phyloP scores from a whole-genome alignment of 2,329 filamentous ascomycete genomes.

The Pyrenochaeta sp. region DNA sequence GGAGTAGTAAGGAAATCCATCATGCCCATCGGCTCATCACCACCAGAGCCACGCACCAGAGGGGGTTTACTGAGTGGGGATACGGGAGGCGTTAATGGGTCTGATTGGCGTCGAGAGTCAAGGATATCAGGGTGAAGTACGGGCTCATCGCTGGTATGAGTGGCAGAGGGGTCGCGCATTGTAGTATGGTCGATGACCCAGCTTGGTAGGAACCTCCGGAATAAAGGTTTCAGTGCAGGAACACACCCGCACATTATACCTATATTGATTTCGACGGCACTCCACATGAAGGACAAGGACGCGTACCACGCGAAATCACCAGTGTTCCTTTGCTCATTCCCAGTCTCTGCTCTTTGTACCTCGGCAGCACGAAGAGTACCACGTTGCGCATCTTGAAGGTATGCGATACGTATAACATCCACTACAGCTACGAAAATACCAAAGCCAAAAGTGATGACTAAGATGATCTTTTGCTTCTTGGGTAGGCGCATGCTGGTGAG shows the following conservation, averaged over 20 bases:
- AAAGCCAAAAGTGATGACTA: conserved; percentile 84
- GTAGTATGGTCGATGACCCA: conserved; percentile 60
- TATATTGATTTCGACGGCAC: conserved; percentile 86
- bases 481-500: conserved; percentile 80
- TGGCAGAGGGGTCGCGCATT: conserved; percentile 34
- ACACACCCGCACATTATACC: conserved; percentile 91
- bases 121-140: conserved; percentile 32
- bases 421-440: conserved; percentile 88
- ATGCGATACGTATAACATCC: conserved; percentile 88
- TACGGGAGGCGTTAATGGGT: conserved; percentile 27
- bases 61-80: conserved; percentile 35
- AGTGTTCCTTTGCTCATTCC: conserved; percentile 47
- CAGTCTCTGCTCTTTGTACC: conserved; percentile 27
- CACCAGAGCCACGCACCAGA: conserved; percentile 23
- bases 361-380: conserved; percentile 54
- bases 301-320: conserved; percentile 73
- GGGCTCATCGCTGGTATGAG: conserved; percentile 39
- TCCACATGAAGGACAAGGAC: conserved; percentile 91
- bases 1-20: conserved; percentile 63
- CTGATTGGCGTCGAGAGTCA: conserved; percentile 27
- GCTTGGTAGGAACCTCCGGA: conserved; percentile 67
- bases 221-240: conserved; percentile 88
- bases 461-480: conserved; percentile 82
- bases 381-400: conserved; percentile 75
- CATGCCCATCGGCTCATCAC: conserved; percentile 51